Percentiles rank a stretch among this genome's conserved stretches.
These are phyloP conservation scores for Royoungia palumana DNA, from an alignment of 768 basidiomycete genomes.

Conservation along the genomic window DNA sequence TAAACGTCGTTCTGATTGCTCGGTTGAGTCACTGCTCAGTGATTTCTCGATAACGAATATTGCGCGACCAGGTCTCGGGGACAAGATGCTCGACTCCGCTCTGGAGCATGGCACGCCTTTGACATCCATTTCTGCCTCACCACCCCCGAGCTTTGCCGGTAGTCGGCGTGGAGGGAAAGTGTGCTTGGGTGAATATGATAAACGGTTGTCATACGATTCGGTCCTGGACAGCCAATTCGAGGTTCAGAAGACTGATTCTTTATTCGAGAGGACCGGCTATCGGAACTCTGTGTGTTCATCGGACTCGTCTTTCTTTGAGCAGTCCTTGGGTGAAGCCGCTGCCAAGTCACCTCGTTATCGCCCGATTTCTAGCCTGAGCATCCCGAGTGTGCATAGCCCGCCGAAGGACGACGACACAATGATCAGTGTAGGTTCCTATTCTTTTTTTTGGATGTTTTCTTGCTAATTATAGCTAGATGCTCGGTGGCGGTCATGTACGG, in stretches of 20 bases:
- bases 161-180: conserved; percentile 13
- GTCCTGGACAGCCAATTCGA: conserved; percentile 53
- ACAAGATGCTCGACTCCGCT: conserved; percentile 80
- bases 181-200: conserved; percentile 19
- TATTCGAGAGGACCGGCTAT: conserved; percentile 62
- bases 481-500: conserved; percentile 73
- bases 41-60: conserved; percentile 57
- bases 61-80: conserved; percentile 71
- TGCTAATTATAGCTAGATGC: conserved; percentile 49
- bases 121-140: conserved; percentile 63
- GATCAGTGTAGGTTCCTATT: conserved; percentile 57
- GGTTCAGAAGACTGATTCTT: conserved; percentile 43
- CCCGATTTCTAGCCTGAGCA: conserved; percentile 63
- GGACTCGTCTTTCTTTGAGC: conserved; percentile 60
- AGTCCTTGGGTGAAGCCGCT: conserved; percentile 33
- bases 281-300: conserved; percentile 46
- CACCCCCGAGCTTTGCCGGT: conserved; percentile 41
- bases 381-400: conserved; percentile 46
- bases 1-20: conserved; percentile 52
- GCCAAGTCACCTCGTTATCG: conserved; percentile 54
- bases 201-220: conserved; percentile 57
- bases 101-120: conserved; percentile 53
- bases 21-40: conserved; percentile 64
- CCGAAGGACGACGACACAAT: conserved; percentile 75
- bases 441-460: not conserved